Evolutionary conservation across 192 early-diverging fungal genomes (phyloP).

Genomic region (Gonapodya prolifera): DNA sequence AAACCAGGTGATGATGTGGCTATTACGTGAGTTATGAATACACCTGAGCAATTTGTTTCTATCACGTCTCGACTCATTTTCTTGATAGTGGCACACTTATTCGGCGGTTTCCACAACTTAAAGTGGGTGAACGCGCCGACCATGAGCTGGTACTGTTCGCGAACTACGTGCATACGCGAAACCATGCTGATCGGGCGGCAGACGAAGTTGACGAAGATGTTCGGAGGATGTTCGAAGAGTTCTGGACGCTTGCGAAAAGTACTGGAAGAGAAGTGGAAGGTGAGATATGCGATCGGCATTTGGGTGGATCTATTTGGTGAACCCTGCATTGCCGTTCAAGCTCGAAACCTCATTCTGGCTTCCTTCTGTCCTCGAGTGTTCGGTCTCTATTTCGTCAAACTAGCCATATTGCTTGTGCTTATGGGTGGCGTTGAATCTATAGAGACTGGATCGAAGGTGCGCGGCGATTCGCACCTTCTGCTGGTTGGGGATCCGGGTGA

Average conservation of each 20-base stretch:
- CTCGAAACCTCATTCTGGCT: constrained; percentile 41
- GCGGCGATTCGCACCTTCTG: constrained; percentile 61
- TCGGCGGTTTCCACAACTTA: constrained; percentile 36
- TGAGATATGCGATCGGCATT: neutral
- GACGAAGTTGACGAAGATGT: constrained; percentile 36
- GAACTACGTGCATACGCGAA: constrained; percentile 47
- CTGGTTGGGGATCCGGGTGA: constrained; percentile 68
- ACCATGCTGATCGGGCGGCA: constrained; percentile 30
- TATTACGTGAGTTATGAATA: constrained; percentile 21
- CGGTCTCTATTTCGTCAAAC: constrained; percentile 54
- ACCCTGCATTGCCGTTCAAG: constrained; percentile 8
- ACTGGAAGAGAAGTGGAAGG: neutral
- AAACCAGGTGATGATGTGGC: constrained; percentile 48
- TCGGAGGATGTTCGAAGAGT: constrained; percentile 33
- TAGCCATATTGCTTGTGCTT: constrained; percentile 57
- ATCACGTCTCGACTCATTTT: no score
- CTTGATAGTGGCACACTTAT: constrained; percentile 46
- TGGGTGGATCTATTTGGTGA: no score
- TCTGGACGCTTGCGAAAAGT: constrained; percentile 27
- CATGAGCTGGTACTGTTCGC: constrained; percentile 47
- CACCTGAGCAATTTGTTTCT: neutral
- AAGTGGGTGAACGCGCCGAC: constrained; percentile 39
- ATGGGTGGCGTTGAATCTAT: constrained; percentile 50
- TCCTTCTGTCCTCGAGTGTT: constrained; percentile 59
- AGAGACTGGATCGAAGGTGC: constrained; percentile 45